Conservation (phyloP, 1,284 basidiomycete genomes). For the Coniferiporia sulphurascens region DNA sequence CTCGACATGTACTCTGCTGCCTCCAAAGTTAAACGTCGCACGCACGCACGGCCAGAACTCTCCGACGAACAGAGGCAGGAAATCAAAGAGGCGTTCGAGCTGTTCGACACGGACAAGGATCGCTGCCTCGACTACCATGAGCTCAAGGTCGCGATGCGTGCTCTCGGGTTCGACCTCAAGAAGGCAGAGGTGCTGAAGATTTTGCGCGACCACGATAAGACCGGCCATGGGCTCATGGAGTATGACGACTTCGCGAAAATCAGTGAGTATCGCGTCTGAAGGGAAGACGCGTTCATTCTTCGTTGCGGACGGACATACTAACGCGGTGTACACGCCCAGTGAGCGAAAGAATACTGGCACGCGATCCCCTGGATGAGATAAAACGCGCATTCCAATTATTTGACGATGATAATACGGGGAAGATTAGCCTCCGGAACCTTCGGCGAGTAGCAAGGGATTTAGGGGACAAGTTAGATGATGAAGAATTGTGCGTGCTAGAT, state of each 20-base stretch:
- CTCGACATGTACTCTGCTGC: slow-evolving; percentile 68
- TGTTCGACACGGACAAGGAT: slow-evolving; percentile 99
- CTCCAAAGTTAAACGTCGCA: slow-evolving; percentile 67
- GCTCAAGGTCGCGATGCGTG: slow-evolving; percentile 97
- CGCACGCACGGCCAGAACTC: slow-evolving; percentile 72
- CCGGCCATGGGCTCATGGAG: slow-evolving; percentile 87
- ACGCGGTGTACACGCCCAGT: slow-evolving; percentile 46
- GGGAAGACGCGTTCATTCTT: not conserved
- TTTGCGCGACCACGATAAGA: slow-evolving; percentile 88
- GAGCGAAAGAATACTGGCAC: slow-evolving; percentile 88
- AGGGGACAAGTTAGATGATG: slow-evolving; percentile 92
- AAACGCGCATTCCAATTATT: slow-evolving; percentile 93
- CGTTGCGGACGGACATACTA: too few species aligned
- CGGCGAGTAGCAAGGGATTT: slow-evolving; percentile 95
- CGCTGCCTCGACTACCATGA: slow-evolving; percentile 97
- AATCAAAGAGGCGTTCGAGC: slow-evolving; percentile 98
- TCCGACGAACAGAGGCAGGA: slow-evolving; percentile 96
- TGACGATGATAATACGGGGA: slow-evolving; percentile 94
- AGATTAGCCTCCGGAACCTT: slow-evolving; percentile 89
- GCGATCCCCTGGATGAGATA: slow-evolving; percentile 97
- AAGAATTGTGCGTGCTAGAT: slow-evolving; percentile 78
- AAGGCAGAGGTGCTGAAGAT: slow-evolving; percentile 98
- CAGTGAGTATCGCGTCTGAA: slow-evolving; percentile 58
- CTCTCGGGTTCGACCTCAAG: slow-evolving; percentile 96
- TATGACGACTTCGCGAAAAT: slow-evolving; percentile 95